phyloP scores from a whole-genome alignment of 139 green algal genomes.

The Desmodesmus armatus region DNA sequence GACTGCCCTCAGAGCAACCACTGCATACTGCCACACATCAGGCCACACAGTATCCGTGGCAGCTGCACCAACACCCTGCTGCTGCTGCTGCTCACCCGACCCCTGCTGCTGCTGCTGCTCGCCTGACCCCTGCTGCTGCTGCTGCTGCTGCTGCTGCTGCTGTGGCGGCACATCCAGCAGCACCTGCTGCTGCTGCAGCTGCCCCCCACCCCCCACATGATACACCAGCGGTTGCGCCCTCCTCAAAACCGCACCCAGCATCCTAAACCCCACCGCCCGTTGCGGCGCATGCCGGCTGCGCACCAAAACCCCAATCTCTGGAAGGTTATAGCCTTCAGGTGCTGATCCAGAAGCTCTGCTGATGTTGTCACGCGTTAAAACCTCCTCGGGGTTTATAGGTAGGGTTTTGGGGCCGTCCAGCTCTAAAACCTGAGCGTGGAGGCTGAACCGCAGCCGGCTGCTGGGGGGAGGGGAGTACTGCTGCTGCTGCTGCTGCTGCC shows the following conservation, averaged over 20 bases:
- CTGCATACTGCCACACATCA: constrained; percentile 70
- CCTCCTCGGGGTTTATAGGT: constrained; percentile 32
- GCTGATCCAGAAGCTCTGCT: constrained; percentile 32
- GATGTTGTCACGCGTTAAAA: constrained; percentile 55
- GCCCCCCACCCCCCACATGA: neutral
- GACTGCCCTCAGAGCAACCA: constrained; percentile 55
- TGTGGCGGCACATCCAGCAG: constrained; percentile 2
- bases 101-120: neutral
- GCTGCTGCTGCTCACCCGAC: neutral
- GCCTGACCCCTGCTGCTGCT: neutral
- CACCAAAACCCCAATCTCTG: constrained; percentile 69
- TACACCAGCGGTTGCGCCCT: constrained; percentile 41
- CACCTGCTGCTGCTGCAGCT: constrained; percentile 28
- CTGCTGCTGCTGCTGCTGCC: neutral
- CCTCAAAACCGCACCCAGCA: constrained; percentile 61
- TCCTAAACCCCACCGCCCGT: constrained; percentile 60
- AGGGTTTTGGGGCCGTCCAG: constrained; percentile 38
- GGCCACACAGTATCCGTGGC: constrained; percentile 48
- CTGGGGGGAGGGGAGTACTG: neutral
- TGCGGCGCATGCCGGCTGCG: constrained; percentile 65
- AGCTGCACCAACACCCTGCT: neutral
- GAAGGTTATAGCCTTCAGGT: constrained; percentile 65
- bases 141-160: constrained; percentile 11
- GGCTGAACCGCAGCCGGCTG: constrained; percentile 53
- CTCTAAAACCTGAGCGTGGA: constrained; percentile 50